These are phyloP conservation scores for Biscutella laevigata DNA, from an alignment of 441 rosid genomes.

Conservation along the genomic window DNA sequence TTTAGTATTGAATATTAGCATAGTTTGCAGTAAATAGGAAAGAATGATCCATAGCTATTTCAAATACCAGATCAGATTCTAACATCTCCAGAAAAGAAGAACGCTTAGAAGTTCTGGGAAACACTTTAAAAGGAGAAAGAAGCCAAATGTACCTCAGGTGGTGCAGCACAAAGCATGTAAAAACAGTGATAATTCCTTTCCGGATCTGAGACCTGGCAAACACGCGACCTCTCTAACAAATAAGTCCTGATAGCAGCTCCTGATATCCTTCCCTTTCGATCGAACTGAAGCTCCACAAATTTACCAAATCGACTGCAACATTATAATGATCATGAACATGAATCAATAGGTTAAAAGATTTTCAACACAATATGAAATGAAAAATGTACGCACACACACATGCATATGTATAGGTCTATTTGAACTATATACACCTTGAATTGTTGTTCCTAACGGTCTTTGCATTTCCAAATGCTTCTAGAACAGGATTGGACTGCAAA, in stretches of 20 bases:
- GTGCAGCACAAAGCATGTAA: slow-evolving; percentile 98
- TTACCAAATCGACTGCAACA: slow-evolving; percentile 87
- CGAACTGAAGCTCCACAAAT: slow-evolving; percentile 97
- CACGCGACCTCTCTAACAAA: slow-evolving; percentile 94
- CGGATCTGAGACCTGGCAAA: slow-evolving; percentile 93
- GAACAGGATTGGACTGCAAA: slow-evolving; percentile 95
- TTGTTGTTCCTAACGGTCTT: slow-evolving; percentile 96
- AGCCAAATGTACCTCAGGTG: slow-evolving; percentile 54
- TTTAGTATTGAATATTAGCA: neutral
- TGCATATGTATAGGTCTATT: neutral
- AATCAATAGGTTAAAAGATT: slow-evolving; percentile 1
- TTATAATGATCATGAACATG: slow-evolving; percentile 20
- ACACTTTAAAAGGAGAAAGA: slow-evolving; percentile 5
- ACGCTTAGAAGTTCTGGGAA: slow-evolving; percentile 1
- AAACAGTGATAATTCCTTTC: slow-evolving; percentile 98
- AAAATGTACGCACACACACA: neutral
- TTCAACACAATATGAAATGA: neutral
- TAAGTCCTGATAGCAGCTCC: slow-evolving; percentile 99
- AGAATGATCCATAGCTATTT: slow-evolving; percentile 12
- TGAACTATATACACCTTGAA: slow-evolving; percentile 58
- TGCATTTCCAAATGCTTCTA: no score
- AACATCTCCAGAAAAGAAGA: neutral
- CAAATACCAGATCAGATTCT: neutral
- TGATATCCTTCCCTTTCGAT: slow-evolving; percentile 68
- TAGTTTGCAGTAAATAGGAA: slow-evolving; percentile 1